Conservation (phyloP, 208 protist genomes). For the Crithidia brevicula region DNA sequence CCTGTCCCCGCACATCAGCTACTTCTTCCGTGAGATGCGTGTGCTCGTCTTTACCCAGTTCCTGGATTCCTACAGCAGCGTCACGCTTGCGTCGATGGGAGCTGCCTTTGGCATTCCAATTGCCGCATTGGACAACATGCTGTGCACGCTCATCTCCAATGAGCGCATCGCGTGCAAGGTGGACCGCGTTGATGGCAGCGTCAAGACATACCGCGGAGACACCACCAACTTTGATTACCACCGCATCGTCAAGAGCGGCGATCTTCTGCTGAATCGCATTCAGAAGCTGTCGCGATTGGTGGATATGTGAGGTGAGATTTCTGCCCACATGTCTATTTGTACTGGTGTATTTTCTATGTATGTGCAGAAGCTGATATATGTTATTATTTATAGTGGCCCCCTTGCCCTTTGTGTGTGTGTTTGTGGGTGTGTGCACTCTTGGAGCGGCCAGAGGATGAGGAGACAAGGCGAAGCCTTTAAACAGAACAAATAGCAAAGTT, state of each 20-base stretch:
- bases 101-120: constrained; percentile 94
- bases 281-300: constrained; percentile 98
- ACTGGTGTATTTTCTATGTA: no score
- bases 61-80: constrained; percentile 98
- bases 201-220: constrained; percentile 97
- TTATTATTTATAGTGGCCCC: no score
- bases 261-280: constrained; percentile 97
- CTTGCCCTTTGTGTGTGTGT: no score
- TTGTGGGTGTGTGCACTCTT: no score
- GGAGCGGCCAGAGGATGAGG: no score
- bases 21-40: constrained; percentile 97
- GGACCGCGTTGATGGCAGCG: constrained; percentile 97
- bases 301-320: constrained; percentile 93
- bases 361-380: no score
- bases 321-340: no score
- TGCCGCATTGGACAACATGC: constrained; percentile 90
- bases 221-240: constrained; percentile 97
- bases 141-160: constrained; percentile 97
- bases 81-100: constrained; percentile 96
- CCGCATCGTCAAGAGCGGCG: constrained; percentile 96
- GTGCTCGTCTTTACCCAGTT: constrained; percentile 98
- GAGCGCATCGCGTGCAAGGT: constrained; percentile 97
- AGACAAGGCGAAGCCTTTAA: no score
- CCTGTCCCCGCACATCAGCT: constrained; percentile 93
- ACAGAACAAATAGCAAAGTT: no score